Percentiles rank a stretch among this genome's conserved stretches.
Evolutionary conservation across 345 rosid species (phyloP).

Genomic region (Eucalyptus fibrosa): DNA sequence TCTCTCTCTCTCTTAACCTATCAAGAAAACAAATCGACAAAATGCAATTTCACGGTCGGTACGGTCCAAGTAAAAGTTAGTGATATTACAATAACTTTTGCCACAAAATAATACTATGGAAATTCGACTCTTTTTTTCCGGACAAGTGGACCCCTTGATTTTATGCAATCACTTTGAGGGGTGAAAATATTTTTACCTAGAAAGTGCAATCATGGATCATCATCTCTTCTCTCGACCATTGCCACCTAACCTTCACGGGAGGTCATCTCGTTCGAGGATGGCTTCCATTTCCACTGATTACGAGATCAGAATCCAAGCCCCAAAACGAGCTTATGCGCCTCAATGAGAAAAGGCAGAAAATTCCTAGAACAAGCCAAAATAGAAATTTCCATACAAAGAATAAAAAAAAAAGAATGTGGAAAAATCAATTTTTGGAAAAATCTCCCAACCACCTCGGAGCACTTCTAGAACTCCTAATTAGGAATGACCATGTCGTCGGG

Average conservation of each 20-base stretch:
- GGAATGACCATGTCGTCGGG: neutral
- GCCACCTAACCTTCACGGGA: neutral
- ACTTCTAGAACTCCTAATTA: neutral
- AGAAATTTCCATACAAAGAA: neutral
- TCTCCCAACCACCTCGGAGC: neutral
- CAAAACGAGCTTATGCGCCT: neutral
- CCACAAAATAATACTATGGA: neutral
- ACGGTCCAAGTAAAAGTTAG: fast-evolving
- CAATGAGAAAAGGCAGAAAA: neutral
- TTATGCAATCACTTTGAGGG: neutral
- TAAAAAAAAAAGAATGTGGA: neutral
- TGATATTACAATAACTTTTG: neutral
- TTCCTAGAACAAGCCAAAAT: neutral
- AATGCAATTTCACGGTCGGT: neutral
- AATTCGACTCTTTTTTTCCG: neutral
- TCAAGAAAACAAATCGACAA: neutral
- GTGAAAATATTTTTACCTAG: neutral
- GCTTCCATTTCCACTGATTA: neutral
- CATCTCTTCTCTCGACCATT: neutral
- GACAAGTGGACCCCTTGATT: neutral
- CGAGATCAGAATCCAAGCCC: neutral
- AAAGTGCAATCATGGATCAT: neutral
- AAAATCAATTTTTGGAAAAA: neutral
- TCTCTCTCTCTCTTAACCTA: neutral
- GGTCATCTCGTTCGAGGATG: neutral